Conservation (phyloP, 352 stramenopile species). For the Globisporangium heterothallicum region DNA sequence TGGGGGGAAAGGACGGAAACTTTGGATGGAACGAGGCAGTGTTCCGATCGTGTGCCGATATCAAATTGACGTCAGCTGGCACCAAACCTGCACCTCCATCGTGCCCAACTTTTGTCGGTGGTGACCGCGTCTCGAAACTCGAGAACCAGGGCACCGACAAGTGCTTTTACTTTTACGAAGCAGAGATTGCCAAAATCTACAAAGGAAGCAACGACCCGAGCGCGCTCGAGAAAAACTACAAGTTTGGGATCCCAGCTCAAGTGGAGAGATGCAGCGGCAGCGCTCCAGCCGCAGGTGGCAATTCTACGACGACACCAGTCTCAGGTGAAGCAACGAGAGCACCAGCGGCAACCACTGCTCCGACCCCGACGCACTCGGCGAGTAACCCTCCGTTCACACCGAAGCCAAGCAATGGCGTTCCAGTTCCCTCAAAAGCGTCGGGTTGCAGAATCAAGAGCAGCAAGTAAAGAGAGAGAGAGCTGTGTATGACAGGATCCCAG, state of each 20-base stretch:
- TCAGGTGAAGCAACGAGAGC: too few relatives aligned
- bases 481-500: too few relatives aligned
- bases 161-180: slow-evolving; percentile 60
- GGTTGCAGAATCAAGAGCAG: too few relatives aligned
- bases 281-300: not conserved
- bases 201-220: slow-evolving; percentile 32
- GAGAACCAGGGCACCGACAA: slow-evolving; percentile 26
- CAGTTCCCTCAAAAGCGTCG: too few relatives aligned
- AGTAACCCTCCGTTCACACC: too few relatives aligned
- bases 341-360: too few relatives aligned
- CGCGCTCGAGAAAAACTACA: slow-evolving; percentile 31
- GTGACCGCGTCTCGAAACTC: slow-evolving; percentile 43
- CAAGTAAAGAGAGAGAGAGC: too few relatives aligned
- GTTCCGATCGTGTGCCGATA: slow-evolving; percentile 50
- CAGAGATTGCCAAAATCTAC: slow-evolving; percentile 28
- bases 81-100: slow-evolving; percentile 21
- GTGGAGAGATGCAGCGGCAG: slow-evolving; percentile 32
- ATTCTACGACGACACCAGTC: not conserved
- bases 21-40: slow-evolving; percentile 32
- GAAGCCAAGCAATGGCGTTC: too few relatives aligned
- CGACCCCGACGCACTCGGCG: too few relatives aligned
- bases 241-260: slow-evolving; percentile 40
- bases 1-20: slow-evolving; percentile 44
- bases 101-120: slow-evolving; percentile 44
- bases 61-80: slow-evolving; percentile 34